A percentile compares a stretch with the other conserved stretches of the same genome.
Evolutionary conservation across 805 yeast species (phyloP).

Genomic region (Maudiozyma bulderi): DNA sequence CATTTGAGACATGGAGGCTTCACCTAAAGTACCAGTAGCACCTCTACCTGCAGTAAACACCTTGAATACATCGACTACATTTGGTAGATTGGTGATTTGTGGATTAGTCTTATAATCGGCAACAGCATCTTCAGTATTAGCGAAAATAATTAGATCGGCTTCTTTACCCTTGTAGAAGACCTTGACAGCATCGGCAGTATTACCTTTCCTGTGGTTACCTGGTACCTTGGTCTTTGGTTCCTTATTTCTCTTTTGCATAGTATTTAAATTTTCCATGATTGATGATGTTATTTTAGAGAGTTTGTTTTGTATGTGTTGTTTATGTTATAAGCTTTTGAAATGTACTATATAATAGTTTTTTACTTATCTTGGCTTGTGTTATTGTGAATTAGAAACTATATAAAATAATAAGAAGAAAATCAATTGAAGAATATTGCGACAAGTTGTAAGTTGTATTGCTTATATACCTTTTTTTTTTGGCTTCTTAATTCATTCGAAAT

Average conservation of each 20-base stretch:
- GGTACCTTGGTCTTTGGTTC: neutral
- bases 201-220: neutral
- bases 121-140: slow-evolving; percentile 42
- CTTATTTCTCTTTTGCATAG: slow-evolving; percentile 1
- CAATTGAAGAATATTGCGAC: neutral
- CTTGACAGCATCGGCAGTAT: slow-evolving; percentile 32
- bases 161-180: slow-evolving; percentile 56
- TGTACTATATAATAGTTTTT: too few species aligned
- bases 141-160: slow-evolving; percentile 57
- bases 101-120: slow-evolving; percentile 39
- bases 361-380: neutral
- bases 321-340: neutral
- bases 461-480: too few species aligned
- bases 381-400: neutral
- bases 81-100: slow-evolving; percentile 33
- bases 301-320: neutral
- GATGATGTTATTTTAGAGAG: neutral
- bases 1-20: slow-evolving; percentile 58
- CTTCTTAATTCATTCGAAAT: too few species aligned
- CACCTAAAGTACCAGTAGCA: slow-evolving; percentile 58
- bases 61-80: slow-evolving; percentile 57
- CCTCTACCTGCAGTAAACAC: slow-evolving; percentile 60
- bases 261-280: neutral
- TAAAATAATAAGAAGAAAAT: neutral
- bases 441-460: too few species aligned